Base-by-base conservation (phyloP, 768 basidiomycete genomes). In the Fomitopsis pulvina region DNA sequence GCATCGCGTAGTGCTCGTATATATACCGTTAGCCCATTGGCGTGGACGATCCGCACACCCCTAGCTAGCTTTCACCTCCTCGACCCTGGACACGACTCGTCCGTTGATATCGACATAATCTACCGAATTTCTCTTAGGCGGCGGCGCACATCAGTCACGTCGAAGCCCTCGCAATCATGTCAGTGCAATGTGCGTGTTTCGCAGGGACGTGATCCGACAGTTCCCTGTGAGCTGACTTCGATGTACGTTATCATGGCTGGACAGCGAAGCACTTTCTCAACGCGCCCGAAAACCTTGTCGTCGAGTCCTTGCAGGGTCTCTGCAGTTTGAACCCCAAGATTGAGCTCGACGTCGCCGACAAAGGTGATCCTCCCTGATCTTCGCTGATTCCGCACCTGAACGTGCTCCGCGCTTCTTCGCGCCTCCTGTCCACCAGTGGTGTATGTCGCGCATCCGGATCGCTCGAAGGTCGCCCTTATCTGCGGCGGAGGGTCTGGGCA, bases 401-500 rank as follows among this genome's bases (percentile, higher is more conserved):
- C 28, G 22, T 20, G 25, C 24, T 21, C 20, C 39, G 28, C 49
- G 7, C 20, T n/a, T 16, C 16, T 43, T 18, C 20, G 50, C 22
- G 37, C 42, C 32, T 22, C 16, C 6, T 21, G 8, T 8, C 3
- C 26, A 41, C 29, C 57, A 86, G 89, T 87, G 47, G 73, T 91
- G 37, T 81, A 84, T 58, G 66, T 79, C 45, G 68, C 77, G 22
- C 56, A 67, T n/a, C 75, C 66, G 27, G 79, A 85, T 63, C 75
- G 69, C 49, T 75, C 77, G 21, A 81, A 81, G 61, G 91, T 92
- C 38, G 78, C 85, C 2, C 70, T 92, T 12, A 72, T 92, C 57
- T 90, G 86, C 58, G 90, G 90, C 8, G 90, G 91, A 4, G 90
- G 91, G 27, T 81, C 85, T 22, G 89, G 94, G 4, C 94, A 96